phyloP scores from a whole-genome alignment of 2,329 filamentous ascomycete species.

The Penicillium oxalicum region DNA sequence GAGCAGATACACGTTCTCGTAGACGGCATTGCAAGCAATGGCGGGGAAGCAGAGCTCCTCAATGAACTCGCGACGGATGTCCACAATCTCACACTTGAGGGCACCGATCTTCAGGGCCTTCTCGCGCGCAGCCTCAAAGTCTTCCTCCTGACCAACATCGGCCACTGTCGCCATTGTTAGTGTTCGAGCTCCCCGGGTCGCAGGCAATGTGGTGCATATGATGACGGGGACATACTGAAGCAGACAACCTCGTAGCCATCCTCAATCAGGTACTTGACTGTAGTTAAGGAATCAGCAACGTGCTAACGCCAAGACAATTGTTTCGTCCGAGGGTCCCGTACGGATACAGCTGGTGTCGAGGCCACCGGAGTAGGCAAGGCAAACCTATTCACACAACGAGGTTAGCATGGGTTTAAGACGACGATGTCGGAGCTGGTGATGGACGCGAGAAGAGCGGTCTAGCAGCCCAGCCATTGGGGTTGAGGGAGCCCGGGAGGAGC shows the following conservation, averaged over 20 bases:
- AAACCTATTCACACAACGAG: slow-evolving; percentile 22
- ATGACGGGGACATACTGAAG: slow-evolving; percentile 43
- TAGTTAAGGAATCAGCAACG: slow-evolving; percentile 15
- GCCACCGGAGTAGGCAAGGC: slow-evolving; percentile 44
- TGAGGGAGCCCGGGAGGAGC: slow-evolving; percentile 7
- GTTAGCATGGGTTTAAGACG: slow-evolving; percentile 7
- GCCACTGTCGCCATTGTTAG: slow-evolving; percentile 44
- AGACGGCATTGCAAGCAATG: slow-evolving; percentile 57
- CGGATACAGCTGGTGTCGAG: slow-evolving; percentile 56
- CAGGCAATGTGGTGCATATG: background rate
- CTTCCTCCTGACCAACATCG: slow-evolving; percentile 70
- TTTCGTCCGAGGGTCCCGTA: slow-evolving; percentile 28
- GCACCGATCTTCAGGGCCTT: slow-evolving; percentile 68
- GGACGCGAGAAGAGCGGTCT: no score
- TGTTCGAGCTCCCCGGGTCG: background rate
- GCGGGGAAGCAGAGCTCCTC: slow-evolving; percentile 76
- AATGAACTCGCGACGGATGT: slow-evolving; percentile 69
- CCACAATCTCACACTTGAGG: slow-evolving; percentile 55
- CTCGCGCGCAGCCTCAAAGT: slow-evolving; percentile 64
- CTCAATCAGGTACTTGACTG: slow-evolving; percentile 44
- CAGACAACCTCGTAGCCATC: slow-evolving; percentile 56
- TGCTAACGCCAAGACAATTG: slow-evolving; percentile 3
- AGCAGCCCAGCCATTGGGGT: slow-evolving; percentile 6
- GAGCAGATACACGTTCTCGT: slow-evolving; percentile 61
- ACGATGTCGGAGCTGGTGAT: no score